Percentiles rank a stretch among this genome's conserved stretches.
These are phyloP conservation scores for Aleurites moluccanus DNA, from an alignment of 441 rosid genomes.

Conservation along the genomic window DNA sequence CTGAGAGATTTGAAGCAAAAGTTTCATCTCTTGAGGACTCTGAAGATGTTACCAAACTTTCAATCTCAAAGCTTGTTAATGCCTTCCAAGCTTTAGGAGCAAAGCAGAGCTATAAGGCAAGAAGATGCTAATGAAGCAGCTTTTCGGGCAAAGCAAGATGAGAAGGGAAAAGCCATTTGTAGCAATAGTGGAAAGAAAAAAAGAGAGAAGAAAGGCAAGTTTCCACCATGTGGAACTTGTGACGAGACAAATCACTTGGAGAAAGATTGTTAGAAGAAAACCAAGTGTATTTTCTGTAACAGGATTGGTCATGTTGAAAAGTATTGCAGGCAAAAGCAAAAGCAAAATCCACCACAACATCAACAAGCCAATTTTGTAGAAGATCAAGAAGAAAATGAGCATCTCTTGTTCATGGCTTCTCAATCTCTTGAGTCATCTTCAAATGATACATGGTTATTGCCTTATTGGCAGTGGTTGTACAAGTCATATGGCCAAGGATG, in stretches of 20 bases:
- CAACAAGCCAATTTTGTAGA: not conserved
- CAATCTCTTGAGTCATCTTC: not conserved
- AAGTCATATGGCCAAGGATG: not conserved
- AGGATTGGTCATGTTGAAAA: not conserved
- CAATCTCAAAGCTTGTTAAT: too few species aligned
- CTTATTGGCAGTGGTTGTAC: not conserved
- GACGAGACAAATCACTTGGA: not conserved
- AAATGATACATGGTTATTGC: not conserved
- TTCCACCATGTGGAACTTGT: not conserved
- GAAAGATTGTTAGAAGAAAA: not conserved
- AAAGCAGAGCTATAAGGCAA: too few species aligned
- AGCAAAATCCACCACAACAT: not conserved
- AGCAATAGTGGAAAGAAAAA: not conserved
- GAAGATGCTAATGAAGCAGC: too few species aligned
- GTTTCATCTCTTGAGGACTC: too few species aligned
- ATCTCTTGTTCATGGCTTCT: not conserved
- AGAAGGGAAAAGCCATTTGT: too few species aligned
- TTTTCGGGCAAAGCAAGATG: too few species aligned
- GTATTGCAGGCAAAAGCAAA: not conserved
- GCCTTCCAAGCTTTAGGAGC: too few species aligned
- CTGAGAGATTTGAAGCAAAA: too few species aligned
- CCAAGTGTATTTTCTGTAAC: not conserved
- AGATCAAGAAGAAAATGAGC: not conserved
- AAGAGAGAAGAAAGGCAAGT: not conserved
- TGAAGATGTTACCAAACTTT: too few species aligned